Evolutionary conservation across 208 protist genomes (phyloP), one percentile per base, ranked within the genome.

Genomic region (Trypanosoma boissoni): DNA sequence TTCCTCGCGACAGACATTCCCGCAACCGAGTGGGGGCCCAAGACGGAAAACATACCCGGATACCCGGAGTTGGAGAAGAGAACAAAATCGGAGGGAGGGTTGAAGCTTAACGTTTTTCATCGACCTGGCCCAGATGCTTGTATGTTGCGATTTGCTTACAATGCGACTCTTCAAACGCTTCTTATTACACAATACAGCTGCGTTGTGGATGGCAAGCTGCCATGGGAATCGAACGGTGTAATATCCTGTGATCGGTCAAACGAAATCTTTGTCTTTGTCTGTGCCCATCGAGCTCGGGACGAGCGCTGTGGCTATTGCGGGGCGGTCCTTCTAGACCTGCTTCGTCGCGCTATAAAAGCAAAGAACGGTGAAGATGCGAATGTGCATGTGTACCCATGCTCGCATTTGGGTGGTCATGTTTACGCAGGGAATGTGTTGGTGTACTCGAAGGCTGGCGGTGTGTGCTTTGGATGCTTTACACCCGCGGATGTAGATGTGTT

Each of bases 371-470:
- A 64, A 4, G 32, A 66, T 51, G 56, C 28, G 14, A 36, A 5
- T 14, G 78, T 94, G 61, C 69, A 74, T 7, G 84, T 96, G 6
- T 69, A 72, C 53, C 70, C 76, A 36, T 92, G 86, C 68, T 79
- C 80, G 8, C 91, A 96, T 72, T 68, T 96, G 32, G 88, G 91
- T 45, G 91, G 91, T 0, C 91, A 96, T 68, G 78, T 90, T 26
- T 95, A 94, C 67, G 91, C 91, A 18, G 91, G 91, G 18, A 96
- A 96, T 55, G 91, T 95, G 12, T 53, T 96, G 23, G 64, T 95
- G 21, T 96, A 96, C 78, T 87, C 72, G 65, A 78, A 75, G 16
- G 57, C 76, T 58, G 88, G 86, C 44, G 82, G 84, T 16, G 83
- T 94, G 28, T 88, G 86, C 73, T 94, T 92, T 70, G 91, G 88